Percentiles rank a stretch among this genome's conserved stretches.
Evolutionary conservation across 805 yeast genomes (phyloP).

Genomic region (Hanseniaspora guilliermondii): DNA sequence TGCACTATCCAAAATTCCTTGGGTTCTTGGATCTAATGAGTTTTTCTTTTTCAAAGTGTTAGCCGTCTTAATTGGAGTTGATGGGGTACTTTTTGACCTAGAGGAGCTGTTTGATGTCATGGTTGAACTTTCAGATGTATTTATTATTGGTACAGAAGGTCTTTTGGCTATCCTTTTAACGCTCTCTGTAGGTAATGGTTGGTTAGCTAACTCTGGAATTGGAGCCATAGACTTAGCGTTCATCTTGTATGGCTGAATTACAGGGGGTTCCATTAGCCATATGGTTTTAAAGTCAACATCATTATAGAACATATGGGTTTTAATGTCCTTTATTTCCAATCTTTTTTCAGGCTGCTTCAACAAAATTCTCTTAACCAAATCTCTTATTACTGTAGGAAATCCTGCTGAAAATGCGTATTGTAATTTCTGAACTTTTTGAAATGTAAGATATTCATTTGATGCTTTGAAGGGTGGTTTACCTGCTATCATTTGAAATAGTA

Average conservation of each 20-base stretch:
- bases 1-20: slow-evolving; percentile 25
- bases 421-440: slow-evolving; percentile 67
- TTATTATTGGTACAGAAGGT: slow-evolving; percentile 18
- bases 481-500: slow-evolving; percentile 86
- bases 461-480: slow-evolving; percentile 85
- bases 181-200: slow-evolving; percentile 17
- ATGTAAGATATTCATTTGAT: slow-evolving; percentile 66
- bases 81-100: neutral
- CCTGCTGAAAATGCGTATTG: slow-evolving; percentile 80
- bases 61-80: neutral
- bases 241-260: slow-evolving; percentile 57
- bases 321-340: slow-evolving; percentile 42
- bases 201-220: slow-evolving; percentile 39
- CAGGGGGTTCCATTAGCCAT: slow-evolving; percentile 53
- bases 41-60: slow-evolving; percentile 14
- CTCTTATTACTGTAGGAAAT: slow-evolving; percentile 60
- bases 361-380: slow-evolving; percentile 56
- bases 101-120: neutral
- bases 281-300: slow-evolving; percentile 43
- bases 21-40: slow-evolving; percentile 24
- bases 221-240: slow-evolving; percentile 71
- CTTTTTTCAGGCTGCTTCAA: slow-evolving; percentile 54
- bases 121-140: neutral
- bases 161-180: slow-evolving; percentile 15
- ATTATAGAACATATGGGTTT: slow-evolving; percentile 51